Evolutionary conservation across 495 filamentous ascomycete genomes (phyloP), one percentile per base, ranked within the genome.

Genomic region (Xylaria palmicola): DNA sequence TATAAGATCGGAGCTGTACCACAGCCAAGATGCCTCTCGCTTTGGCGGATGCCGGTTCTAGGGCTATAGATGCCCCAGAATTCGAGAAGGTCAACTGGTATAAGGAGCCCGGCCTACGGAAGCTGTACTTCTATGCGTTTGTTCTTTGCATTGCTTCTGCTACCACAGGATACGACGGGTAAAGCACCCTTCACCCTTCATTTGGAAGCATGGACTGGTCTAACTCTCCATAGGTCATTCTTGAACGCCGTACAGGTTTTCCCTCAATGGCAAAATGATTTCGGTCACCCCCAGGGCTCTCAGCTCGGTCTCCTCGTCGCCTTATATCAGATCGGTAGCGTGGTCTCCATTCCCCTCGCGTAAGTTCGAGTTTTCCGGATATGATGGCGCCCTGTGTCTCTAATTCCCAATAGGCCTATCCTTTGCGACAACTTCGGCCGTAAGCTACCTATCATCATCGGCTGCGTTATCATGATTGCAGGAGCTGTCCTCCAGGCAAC

Each of bases 121-220:
- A 81, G 74, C 82, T 88, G 9, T 86, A 86, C 71, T 80, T 80
- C 62, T 85, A 78, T 67, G 79, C 79, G 40, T 68, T 79, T 54
- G 68, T 87, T 43, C 80, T 87, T 36, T 86, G 83, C 56, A 65
- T 88, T 62, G 83, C 83, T 20, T 87, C 85, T 13, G 83, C 84
- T 19, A 87, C 83, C 45, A 84, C 82, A 43, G 87, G 87, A 71
- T 90, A 89, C 73, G 87, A 90, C 79, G 87, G 79, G 77, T 81
- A 71, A n/a, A n/a, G n/a, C n/a, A n/a, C n/a, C n/a, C n/a, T n/a
- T n/a, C n/a, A n/a, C n/a, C n/a, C n/a, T n/a, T n/a, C n/a, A n/a
- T n/a, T n/a, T n/a, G n/a, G n/a, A n/a, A n/a, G n/a, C n/a, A n/a
- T n/a, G 47, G 20, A 22, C 12, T 10, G 63, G 59, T 59, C 70